phyloP scores from a whole-genome alignment of 2,329 filamentous ascomycete genomes.

The Helminthosporium solani region DNA sequence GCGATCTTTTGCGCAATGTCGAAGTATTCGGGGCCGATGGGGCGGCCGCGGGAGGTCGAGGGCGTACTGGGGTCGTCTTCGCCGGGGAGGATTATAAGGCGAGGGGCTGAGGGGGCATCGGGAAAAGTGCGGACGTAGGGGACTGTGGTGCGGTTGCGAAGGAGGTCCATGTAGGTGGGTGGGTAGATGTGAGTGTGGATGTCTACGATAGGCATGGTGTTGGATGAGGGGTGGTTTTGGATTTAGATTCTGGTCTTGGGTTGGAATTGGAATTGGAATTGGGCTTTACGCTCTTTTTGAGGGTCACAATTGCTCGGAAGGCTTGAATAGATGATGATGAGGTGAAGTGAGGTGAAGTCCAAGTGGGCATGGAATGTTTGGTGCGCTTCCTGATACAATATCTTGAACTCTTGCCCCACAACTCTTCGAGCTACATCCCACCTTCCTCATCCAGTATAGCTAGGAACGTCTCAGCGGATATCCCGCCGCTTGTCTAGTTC shows the following conservation, averaged over 20 bases:
- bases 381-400: not conserved
- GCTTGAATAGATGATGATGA: not conserved
- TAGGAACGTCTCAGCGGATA: not conserved
- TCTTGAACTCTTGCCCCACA: slow-evolving; percentile 19
- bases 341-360: not conserved
- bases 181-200: slow-evolving; percentile 66
- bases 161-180: slow-evolving; percentile 58
- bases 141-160: slow-evolving; percentile 60
- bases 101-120: slow-evolving; percentile 54
- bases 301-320: too few species aligned
- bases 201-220: slow-evolving; percentile 53
- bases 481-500: not conserved
- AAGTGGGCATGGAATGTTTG: not conserved
- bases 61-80: slow-evolving; percentile 56
- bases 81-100: slow-evolving; percentile 65
- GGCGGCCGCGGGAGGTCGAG: slow-evolving; percentile 66
- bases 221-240: not conserved
- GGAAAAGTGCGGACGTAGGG: slow-evolving; percentile 70
- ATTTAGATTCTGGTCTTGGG: too few species aligned
- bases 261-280: too few species aligned
- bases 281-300: too few species aligned
- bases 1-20: slow-evolving; percentile 75
- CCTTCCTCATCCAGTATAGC: slow-evolving; percentile 24
- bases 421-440: slow-evolving; percentile 27
- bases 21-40: slow-evolving; percentile 80